These are phyloP conservation scores for Apophysomyces sp. DNA, from an alignment of 371 early-diverging fungal species.

Conservation along the genomic window DNA sequence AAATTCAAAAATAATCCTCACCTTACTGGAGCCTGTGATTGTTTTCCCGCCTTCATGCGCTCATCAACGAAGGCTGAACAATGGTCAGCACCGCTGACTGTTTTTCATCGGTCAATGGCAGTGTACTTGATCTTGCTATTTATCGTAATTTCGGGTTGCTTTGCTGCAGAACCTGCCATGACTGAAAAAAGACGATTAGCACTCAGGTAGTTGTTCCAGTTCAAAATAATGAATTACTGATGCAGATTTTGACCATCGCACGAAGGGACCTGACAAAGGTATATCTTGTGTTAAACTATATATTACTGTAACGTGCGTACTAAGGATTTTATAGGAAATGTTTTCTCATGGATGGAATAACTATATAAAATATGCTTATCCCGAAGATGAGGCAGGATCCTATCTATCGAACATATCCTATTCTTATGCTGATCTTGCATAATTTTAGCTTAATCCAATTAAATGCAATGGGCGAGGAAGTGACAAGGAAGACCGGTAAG, in stretches of 20 bases:
- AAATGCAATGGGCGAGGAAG: slow-evolving; percentile 78
- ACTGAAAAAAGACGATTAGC: slow-evolving; percentile 23
- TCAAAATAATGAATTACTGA: not conserved
- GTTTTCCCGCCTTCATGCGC: not conserved
- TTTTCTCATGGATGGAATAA: slow-evolving; percentile 84
- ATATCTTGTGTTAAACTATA: slow-evolving; percentile 3
- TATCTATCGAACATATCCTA: not conserved
- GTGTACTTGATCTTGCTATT: not conserved
- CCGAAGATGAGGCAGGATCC: slow-evolving; percentile 90
- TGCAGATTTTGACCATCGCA: not conserved
- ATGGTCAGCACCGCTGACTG: not conserved
- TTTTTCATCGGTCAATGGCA: not conserved
- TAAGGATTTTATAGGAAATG: slow-evolving; percentile 59
- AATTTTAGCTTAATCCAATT: slow-evolving; percentile 74
- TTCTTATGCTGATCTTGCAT: not conserved
- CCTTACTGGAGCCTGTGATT: not conserved
- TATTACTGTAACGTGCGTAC: not conserved
- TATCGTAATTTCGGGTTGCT: not conserved
- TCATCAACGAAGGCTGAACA: not conserved
- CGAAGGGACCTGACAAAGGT: slow-evolving; percentile 34
- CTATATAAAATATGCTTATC: slow-evolving; percentile 88
- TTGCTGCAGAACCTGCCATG: slow-evolving; percentile 7
- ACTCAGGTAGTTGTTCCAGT: slow-evolving; percentile 16
- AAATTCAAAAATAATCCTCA: not conserved
- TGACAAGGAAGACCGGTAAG: slow-evolving; percentile 71